Evolutionary conservation across 257 asterid genomes (phyloP).

Genomic region (Anisodus tanguticus): DNA sequence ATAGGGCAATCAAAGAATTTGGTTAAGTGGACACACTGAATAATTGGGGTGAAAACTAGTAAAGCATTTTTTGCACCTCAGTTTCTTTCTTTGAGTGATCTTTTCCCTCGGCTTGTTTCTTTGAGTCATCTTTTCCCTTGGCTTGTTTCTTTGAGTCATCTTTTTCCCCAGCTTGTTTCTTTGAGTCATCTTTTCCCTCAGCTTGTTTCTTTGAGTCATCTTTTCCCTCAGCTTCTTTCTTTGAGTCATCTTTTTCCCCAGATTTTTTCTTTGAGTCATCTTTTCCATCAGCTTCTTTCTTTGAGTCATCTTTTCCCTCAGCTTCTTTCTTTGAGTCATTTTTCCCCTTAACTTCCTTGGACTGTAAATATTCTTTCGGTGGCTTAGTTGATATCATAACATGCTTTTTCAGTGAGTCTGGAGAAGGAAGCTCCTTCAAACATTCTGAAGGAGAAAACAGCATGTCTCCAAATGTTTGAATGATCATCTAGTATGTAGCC

Average conservation of each 20-base stretch:
- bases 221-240: slow-evolving; percentile 32
- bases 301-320: slow-evolving; percentile 30
- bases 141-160: slow-evolving; percentile 39
- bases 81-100: slow-evolving; percentile 39
- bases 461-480: slow-evolving; percentile 73
- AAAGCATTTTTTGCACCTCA: slow-evolving; percentile 45
- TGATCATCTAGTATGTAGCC: slow-evolving; percentile 65
- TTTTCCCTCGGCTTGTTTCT: slow-evolving; percentile 38
- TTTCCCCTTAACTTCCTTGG: slow-evolving; percentile 39
- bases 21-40: background rate
- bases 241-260: slow-evolving; percentile 29
- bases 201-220: slow-evolving; percentile 38
- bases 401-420: slow-evolving; percentile 59
- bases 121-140: too few species aligned
- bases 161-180: slow-evolving; percentile 38
- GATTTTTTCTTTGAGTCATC: too few species aligned
- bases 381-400: slow-evolving; percentile 76
- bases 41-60: background rate
- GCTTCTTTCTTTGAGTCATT: slow-evolving; percentile 38
- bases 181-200: too few species aligned
- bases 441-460: slow-evolving; percentile 56
- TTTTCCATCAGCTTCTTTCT: slow-evolving; percentile 21
- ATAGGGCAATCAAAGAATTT: background rate
- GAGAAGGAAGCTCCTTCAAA: slow-evolving; percentile 67
- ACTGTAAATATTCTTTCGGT: slow-evolving; percentile 68